Evolutionary conservation across 140 eudicot species (phyloP), one percentile per base, ranked within the genome.

Genomic region (Flaveria floridana): DNA sequence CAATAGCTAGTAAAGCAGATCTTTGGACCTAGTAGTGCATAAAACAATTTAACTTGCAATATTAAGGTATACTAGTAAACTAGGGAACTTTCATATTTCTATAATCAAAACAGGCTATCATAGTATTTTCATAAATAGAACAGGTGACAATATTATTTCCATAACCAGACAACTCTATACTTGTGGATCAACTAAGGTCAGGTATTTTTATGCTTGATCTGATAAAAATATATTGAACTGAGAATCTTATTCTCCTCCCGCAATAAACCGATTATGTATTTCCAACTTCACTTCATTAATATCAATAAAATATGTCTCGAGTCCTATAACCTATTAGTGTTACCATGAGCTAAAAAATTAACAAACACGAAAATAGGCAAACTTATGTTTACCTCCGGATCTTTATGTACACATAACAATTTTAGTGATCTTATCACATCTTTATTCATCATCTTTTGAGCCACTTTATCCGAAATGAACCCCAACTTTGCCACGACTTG

Each of bases 401-500:
- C 88, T 72, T 80, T 89, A 80, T 90, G 95, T 28, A 87, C 88
- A 52, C 93, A 90, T 73, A 93, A 77, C 65, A 81, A 46, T 76
- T 93, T 93, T 84, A 93, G 77, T 65, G 91, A 90, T 80, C 81
- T 90, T 83, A 90, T 70, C 46, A 88, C 73, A 79, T 93, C 98
- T 81, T 80, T 86, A 72, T 95, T 90, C 87, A 90, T 61, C 90
- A 90, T 78, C 75, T 88, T 90, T 77, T 90, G 89, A 72, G 98
- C 89, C 73, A 90, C 96, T 47, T 70, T 81, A 73, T 90, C 98
- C 66, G 96, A 90, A 25, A 96, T 76, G 52, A 90, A 85, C 57
- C 96, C 98, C 76, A 93, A 82, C 63, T 80, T 86, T 48, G 81
- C 91, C 71, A 93, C 89, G 55, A 93, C 90, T 85, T 90, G 95